A percentile compares a stretch with the other conserved stretches of the same genome.
Evolutionary conservation across 2,329 filamentous ascomycete genomes (phyloP).

Genomic region (Coniochaeta sp.): DNA sequence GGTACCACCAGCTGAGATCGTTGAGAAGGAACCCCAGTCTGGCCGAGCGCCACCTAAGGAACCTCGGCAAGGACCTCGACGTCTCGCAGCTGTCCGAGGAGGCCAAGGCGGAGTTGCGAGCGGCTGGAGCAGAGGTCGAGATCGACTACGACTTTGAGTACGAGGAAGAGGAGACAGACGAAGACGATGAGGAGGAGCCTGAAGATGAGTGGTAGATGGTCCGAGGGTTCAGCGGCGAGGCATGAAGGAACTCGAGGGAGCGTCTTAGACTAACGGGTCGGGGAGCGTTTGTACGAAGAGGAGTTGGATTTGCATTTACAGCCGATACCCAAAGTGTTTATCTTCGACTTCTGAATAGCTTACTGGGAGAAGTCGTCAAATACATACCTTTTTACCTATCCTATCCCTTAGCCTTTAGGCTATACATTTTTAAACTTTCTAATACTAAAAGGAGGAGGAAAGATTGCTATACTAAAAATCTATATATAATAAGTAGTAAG

Average conservation of each 20-base stretch:
- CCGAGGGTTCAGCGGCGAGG: not conserved
- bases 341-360: not conserved
- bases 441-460: no score
- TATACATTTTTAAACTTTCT: no score
- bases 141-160: not conserved
- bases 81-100: constrained; percentile 30
- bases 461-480: no score
- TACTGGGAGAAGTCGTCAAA: not conserved
- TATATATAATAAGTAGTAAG: no score
- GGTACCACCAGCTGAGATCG: not conserved
- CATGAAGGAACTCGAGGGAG: not conserved
- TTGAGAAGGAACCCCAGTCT: not conserved
- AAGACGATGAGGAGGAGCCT: not conserved
- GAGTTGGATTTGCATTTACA: not conserved
- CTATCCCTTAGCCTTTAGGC: not conserved
- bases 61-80: constrained; percentile 27
- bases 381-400: not conserved
- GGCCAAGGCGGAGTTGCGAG: not conserved
- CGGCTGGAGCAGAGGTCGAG: not conserved
- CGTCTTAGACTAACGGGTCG: not conserved
- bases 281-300: not conserved
- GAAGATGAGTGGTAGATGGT: not conserved
- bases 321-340: not conserved
- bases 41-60: not conserved
- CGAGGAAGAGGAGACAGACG: not conserved